Evolutionary conservation across 495 filamentous ascomycete species (phyloP).

Genomic region (Aspergillus bridgeri): DNA sequence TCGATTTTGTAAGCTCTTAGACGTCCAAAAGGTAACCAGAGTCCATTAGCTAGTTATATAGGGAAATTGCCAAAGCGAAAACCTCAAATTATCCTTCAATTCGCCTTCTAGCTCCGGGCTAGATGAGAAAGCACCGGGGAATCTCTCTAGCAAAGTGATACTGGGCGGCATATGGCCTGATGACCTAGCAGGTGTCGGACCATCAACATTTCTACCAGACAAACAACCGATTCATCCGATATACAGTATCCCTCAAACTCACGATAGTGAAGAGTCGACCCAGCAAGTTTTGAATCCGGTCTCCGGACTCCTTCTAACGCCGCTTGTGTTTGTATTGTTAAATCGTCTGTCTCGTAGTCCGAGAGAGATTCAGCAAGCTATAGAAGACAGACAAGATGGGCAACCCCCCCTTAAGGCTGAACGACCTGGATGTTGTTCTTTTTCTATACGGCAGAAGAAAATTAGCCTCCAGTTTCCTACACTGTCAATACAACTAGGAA

Average conservation of each 20-base stretch:
- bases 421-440: slow-evolving; percentile 99
- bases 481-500: not conserved
- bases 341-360: not conserved
- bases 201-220: not conserved
- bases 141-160: not conserved
- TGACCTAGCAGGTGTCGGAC: not conserved
- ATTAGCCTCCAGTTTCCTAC: slow-evolving; percentile 18
- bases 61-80: not conserved
- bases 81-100: not conserved
- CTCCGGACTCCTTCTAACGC: not conserved
- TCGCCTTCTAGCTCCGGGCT: not conserved
- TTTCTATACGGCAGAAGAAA: slow-evolving; percentile 56
- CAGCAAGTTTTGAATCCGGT: not conserved
- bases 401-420: slow-evolving; percentile 50
- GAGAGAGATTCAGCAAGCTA: not conserved
- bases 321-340: not conserved
- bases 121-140: not conserved
- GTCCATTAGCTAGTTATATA: not conserved
- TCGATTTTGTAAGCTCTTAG: not conserved
- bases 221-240: not conserved
- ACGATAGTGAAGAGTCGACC: not conserved
- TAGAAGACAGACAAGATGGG: not conserved
- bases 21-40: not conserved
- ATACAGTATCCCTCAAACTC: not conserved
- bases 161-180: not conserved